Base-by-base conservation (phyloP, 2,329 filamentous ascomycete species). In the Ophiostoma montium region DNA sequence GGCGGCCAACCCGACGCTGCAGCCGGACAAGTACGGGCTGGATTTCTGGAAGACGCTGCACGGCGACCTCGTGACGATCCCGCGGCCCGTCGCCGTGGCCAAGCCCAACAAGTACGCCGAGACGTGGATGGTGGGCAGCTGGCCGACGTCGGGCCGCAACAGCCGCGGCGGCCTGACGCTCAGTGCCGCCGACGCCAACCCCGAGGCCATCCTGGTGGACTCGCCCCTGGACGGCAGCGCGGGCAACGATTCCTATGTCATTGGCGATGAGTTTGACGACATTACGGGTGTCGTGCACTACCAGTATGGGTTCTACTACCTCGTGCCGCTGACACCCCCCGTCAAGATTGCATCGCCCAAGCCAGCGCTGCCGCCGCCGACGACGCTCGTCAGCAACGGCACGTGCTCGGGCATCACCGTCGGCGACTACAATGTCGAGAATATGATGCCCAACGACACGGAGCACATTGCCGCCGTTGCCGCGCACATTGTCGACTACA, bases 41-140 rank as follows among this genome's bases (percentile, higher is more conserved):
- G 82, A 86, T 61, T 86, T 85, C 59, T 86, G 82, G 82, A 78
- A 86, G 69, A 80, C 74, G 53, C 63, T 86, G 51, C 69, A 67
- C 48, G 82, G 81, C 27, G 79, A 85, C 62, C 67, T 84, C 8
- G 80, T 86, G 13, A 83, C 76, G 0, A 65, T 86, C 43, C 69
- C 69, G 55, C 69, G 64, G 42, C 74, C 78, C 1, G 70, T 66
- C 12, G 77, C 75, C 39, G 62, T 84, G 42, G 69, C 71, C 46
- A 75, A 74, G 49, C 76, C 82, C 2, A 85, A 80, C 59, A 66
- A 62, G 48, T 84, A 71, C 57, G 80, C 80, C 21, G 82, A 86
- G 56, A 78, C 78, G 4, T 86, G 81, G 80, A 73, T 85, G 5
- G 66, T 75, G 16, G 82, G 82, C 3, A 68, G 76, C 55, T 86